These are phyloP conservation scores for Chaetomium strumarium DNA, from an alignment of 2,329 filamentous ascomycete genomes.

Conservation along the genomic window DNA sequence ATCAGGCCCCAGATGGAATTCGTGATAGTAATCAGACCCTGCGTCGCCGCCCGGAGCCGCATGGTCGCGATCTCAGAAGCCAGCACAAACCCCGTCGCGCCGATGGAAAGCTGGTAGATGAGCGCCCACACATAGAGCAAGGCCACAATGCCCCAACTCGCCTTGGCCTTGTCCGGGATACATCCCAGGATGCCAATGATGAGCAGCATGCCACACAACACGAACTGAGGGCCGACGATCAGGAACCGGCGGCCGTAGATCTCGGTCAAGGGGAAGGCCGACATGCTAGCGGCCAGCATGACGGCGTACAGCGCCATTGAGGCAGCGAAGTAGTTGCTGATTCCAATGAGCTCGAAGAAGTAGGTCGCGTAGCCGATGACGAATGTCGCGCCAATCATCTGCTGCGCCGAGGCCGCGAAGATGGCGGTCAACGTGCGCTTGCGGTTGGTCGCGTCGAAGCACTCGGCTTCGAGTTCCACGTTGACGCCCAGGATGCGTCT, in stretches of 20 bases:
- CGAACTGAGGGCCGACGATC: background rate
- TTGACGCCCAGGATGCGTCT: background rate
- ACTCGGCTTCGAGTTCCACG: background rate
- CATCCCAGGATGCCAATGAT: slow-evolving; percentile 3
- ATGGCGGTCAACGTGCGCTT: slow-evolving; percentile 4
- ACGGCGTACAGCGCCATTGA: slow-evolving; percentile 3
- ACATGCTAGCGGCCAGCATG: slow-evolving; percentile 3
- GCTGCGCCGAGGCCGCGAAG: slow-evolving; percentile 3
- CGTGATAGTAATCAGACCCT: slow-evolving; percentile 3
- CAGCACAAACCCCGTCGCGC: slow-evolving; percentile 2
- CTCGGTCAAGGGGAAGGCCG: background rate
- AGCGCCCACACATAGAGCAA: slow-evolving; percentile 1
- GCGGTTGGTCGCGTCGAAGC: slow-evolving; percentile 5
- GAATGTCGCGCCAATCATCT: slow-evolving; percentile 3
- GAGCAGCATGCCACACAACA: background rate
- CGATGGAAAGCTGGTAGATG: slow-evolving; percentile 4
- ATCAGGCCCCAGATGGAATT: slow-evolving; percentile 1
- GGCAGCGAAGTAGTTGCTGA: slow-evolving; percentile 5
- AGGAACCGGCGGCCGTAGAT: slow-evolving; percentile 3
- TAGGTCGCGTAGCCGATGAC: slow-evolving; percentile 2
- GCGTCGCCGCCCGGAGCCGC: slow-evolving; percentile 1
- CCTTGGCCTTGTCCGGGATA: slow-evolving; percentile 1
- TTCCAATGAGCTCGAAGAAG: slow-evolving; percentile 1
- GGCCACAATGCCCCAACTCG: background rate
- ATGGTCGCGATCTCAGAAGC: slow-evolving; percentile 3